These are phyloP conservation scores for Microascus cirrosus DNA, from an alignment of 2,329 filamentous ascomycete genomes.

Conservation along the genomic window DNA sequence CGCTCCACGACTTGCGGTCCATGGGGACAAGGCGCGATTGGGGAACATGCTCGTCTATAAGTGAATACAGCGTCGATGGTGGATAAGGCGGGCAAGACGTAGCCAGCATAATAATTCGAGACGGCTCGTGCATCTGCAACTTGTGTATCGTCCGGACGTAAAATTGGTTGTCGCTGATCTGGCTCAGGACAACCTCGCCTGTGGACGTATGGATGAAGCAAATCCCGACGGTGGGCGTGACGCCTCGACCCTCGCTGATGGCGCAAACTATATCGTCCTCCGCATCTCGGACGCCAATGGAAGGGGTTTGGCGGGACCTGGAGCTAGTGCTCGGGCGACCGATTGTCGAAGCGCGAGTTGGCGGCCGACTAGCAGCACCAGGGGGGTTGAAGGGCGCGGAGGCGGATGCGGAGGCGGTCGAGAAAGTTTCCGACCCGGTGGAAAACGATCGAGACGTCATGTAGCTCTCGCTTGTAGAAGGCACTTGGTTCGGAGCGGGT, in stretches of 20 bases:
- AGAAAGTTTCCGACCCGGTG: not conserved
- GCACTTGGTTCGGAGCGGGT: not conserved
- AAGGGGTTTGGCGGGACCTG: slow-evolving; percentile 27
- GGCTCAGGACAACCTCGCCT: slow-evolving; percentile 73
- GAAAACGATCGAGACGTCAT: not conserved
- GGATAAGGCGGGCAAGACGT: slow-evolving; percentile 54
- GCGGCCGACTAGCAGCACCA: not conserved
- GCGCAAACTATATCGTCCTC: slow-evolving; percentile 74
- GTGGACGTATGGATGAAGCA: slow-evolving; percentile 82
- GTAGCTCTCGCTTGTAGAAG: not conserved
- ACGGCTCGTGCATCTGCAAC: slow-evolving; percentile 68
- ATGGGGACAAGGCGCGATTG: slow-evolving; percentile 42
- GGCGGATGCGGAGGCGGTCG: not conserved
- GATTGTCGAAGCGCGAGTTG: slow-evolving; percentile 6
- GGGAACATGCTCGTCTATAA: slow-evolving; percentile 62
- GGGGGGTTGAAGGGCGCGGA: slow-evolving; percentile 2
- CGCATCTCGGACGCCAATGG: slow-evolving; percentile 32
- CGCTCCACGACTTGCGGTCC: slow-evolving; percentile 79
- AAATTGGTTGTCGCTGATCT: slow-evolving; percentile 87
- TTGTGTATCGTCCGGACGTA: slow-evolving; percentile 86
- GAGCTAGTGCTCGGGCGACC: slow-evolving; percentile 26
- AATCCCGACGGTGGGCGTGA: slow-evolving; percentile 73
- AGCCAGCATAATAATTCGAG: slow-evolving; percentile 66
- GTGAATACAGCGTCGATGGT: slow-evolving; percentile 62
- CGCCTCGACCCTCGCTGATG: slow-evolving; percentile 74